Evolutionary conservation across 2,329 filamentous ascomycete genomes (phyloP).

Genomic region (Verticillium alfalfae): DNA sequence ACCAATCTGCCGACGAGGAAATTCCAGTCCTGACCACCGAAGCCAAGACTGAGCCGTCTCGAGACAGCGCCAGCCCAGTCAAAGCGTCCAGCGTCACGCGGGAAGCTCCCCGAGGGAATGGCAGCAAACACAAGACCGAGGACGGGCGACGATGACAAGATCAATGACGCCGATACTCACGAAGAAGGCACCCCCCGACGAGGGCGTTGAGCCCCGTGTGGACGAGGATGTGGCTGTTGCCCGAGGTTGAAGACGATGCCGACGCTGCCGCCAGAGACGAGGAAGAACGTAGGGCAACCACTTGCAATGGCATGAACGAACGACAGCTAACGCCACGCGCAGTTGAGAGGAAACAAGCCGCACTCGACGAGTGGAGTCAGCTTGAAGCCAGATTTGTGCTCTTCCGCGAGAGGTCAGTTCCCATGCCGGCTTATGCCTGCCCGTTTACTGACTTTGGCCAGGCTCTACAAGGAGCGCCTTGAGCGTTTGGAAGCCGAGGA

Average conservation of each 20-base stretch:
- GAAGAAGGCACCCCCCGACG: conserved; percentile 26
- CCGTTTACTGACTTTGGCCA: conserved; percentile 26
- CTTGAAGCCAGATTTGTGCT: conserved; percentile 87
- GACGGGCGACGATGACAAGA: conserved; percentile 16
- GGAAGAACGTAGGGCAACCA: conserved; percentile 52
- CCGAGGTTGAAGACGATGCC: conserved; percentile 53
- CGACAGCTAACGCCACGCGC: conserved; percentile 9
- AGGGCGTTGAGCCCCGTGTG: conserved; percentile 39
- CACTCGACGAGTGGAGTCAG: conserved; percentile 70
- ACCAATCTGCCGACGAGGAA: conserved; percentile 41
- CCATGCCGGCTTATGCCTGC: not conserved
- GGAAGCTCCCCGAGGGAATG: conserved; percentile 37
- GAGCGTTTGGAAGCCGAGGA: conserved; percentile 71
- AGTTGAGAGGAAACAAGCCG: conserved; percentile 75
- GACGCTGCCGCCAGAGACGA: conserved; percentile 55
- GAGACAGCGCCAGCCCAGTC: conserved; percentile 14
- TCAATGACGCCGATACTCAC: conserved; percentile 15
- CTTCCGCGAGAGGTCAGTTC: conserved; percentile 68
- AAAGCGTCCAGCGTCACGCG: conserved; percentile 24
- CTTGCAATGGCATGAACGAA: not conserved
- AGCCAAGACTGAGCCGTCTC: conserved; percentile 28
- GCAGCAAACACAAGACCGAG: conserved; percentile 30
- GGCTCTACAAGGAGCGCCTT: conserved; percentile 83
- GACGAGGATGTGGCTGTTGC: conserved; percentile 50
- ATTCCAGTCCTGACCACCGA: conserved; percentile 30